Percentiles rank a stretch among this genome's conserved stretches.
phyloP scores from a whole-genome alignment of 768 basidiomycete species.

The Hysterangium stoloniferum region DNA sequence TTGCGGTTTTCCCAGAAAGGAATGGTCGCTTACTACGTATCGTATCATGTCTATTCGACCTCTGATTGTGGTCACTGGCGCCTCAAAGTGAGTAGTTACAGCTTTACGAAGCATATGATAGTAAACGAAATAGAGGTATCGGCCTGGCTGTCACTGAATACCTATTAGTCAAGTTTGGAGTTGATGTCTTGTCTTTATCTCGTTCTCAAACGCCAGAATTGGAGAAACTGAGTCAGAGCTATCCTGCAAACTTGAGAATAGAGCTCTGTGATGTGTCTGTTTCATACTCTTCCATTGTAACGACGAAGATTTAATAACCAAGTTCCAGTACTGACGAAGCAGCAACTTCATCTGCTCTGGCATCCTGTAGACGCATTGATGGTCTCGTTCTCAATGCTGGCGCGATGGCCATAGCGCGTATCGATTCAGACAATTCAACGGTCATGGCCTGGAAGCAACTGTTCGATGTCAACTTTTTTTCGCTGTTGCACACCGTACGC shows the following conservation, averaged over 20 bases:
- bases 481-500: conserved; percentile 63
- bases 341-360: conserved; percentile 39
- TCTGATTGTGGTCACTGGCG: conserved; percentile 77
- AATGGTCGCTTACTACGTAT: neutral
- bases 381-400: conserved; percentile 84
- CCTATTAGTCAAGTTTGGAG: conserved; percentile 53
- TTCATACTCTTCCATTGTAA: neutral
- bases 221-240: conserved; percentile 33
- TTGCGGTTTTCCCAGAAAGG: neutral
- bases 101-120: neutral
- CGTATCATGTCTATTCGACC: conserved; percentile 26
- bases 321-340: conserved; percentile 48
- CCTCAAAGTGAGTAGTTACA: conserved; percentile 50
- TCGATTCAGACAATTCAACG: conserved; percentile 40
- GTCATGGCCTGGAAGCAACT: conserved; percentile 57
- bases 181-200: conserved; percentile 70
- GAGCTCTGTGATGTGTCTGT: conserved; percentile 75
- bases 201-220: conserved; percentile 65
- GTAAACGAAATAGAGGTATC: conserved; percentile 41
- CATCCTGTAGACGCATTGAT: conserved; percentile 55
- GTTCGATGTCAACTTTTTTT: conserved; percentile 88
- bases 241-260: conserved; percentile 38
- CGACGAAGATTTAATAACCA: conserved; percentile 4
- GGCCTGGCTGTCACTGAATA: conserved; percentile 72
- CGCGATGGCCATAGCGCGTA: conserved; percentile 53